A percentile compares a stretch with the other conserved stretches of the same genome.
phyloP scores from a whole-genome alignment of 2,329 filamentous ascomycete genomes.

The Lojkania enalia region DNA sequence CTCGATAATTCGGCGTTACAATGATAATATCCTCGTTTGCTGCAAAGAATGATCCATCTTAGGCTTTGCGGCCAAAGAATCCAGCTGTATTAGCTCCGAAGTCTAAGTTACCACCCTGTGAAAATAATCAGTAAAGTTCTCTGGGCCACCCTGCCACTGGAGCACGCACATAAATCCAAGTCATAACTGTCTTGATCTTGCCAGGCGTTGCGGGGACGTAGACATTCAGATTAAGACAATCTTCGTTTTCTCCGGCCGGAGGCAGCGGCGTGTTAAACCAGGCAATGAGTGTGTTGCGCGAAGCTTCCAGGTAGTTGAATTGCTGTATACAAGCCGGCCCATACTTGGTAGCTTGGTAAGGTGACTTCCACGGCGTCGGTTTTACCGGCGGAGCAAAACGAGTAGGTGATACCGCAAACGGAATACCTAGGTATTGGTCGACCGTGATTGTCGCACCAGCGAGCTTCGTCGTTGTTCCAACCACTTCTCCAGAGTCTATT shows the following conservation, averaged over 20 bases:
- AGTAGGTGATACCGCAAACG: constrained; percentile 30
- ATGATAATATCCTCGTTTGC: neutral
- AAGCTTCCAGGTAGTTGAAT: constrained; percentile 13
- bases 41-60: neutral
- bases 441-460: constrained; percentile 24
- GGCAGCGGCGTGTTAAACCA: neutral
- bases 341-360: constrained; percentile 26
- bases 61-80: too few species aligned
- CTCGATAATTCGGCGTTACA: neutral
- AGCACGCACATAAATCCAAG: constrained; percentile 60
- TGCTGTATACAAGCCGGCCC: constrained; percentile 36
- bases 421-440: constrained; percentile 38
- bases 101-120: too few species aligned
- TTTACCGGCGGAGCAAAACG: constrained; percentile 30
- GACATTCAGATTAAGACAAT: constrained; percentile 56
- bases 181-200: constrained; percentile 53
- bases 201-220: constrained; percentile 48
- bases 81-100: too few species aligned
- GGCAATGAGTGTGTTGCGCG: neutral
- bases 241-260: constrained; percentile 37
- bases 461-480: constrained; percentile 31
- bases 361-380: constrained; percentile 18
- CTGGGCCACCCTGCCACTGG: too few species aligned
- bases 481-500: constrained; percentile 19
- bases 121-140: too few species aligned